These are phyloP conservation scores for Cryphonectria carpinicola DNA, from an alignment of 2,329 filamentous ascomycete genomes.

Conservation along the genomic window DNA sequence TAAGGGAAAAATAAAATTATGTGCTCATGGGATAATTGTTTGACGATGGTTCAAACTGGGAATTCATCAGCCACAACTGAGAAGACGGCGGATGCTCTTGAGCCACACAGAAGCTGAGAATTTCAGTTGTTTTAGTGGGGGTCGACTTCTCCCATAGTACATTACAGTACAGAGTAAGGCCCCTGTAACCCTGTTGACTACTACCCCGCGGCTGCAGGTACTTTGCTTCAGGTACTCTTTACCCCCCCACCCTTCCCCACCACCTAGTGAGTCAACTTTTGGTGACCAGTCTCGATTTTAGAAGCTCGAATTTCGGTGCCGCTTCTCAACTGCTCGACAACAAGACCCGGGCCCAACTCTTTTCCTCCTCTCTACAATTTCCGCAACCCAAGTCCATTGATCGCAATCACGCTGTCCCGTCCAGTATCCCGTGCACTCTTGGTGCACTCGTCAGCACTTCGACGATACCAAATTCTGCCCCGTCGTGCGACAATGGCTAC, in stretches of 20 bases:
- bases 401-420: conserved; percentile 36
- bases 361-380: background rate
- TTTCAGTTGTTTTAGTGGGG: background rate
- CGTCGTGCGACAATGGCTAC: conserved; percentile 61
- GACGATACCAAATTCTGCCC: conserved; percentile 44
- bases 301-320: background rate
- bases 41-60: background rate
- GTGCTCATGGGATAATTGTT: background rate
- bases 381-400: conserved; percentile 6
- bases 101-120: conserved; percentile 3
- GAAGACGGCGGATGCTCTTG: background rate
- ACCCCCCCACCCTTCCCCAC: background rate
- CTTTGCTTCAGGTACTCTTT: conserved; percentile 4
- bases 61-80: conserved; percentile 2
- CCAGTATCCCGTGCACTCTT: conserved; percentile 53
- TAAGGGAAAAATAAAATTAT: background rate
- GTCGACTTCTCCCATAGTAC: background rate
- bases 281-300: background rate
- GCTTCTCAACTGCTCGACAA: conserved; percentile 10
- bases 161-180: background rate
- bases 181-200: background rate
- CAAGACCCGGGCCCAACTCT: conserved; percentile 19
- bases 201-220: conserved; percentile 15
- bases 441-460: conserved; percentile 59
- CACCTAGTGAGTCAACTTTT: conserved; percentile 18